Evolutionary conservation across 2,329 filamentous ascomycete genomes (phyloP).

Genomic region (Thermoascus crustaceus): DNA sequence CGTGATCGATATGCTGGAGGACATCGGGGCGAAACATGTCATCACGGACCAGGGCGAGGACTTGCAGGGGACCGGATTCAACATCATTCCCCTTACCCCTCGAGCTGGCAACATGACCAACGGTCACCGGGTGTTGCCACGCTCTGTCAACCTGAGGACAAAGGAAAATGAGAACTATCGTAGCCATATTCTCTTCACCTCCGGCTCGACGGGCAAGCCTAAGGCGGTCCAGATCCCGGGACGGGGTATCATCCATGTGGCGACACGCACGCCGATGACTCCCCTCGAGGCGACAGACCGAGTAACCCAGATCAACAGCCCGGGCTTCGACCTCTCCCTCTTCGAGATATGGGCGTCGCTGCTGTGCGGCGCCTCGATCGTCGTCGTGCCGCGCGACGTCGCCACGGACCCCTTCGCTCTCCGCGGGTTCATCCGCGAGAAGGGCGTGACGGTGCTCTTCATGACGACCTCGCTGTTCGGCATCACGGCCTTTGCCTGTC

Average conservation of each 20-base stretch:
- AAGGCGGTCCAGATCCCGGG: slow-evolving; percentile 8
- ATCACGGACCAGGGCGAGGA: background rate
- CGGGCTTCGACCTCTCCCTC: slow-evolving; percentile 7
- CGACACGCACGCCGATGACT: slow-evolving; percentile 4
- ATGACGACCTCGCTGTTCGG: slow-evolving; percentile 7
- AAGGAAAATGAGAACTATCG: too few species aligned
- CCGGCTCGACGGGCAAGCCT: slow-evolving; percentile 6
- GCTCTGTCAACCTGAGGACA: too few species aligned
- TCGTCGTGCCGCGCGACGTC: slow-evolving; percentile 4
- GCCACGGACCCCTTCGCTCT: slow-evolving; percentile 8
- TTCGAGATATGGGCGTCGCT: slow-evolving; percentile 4
- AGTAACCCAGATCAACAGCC: slow-evolving; percentile 6
- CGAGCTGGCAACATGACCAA: too few species aligned
- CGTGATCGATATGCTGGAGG: background rate
- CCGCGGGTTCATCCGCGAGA: slow-evolving; percentile 4
- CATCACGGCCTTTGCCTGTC: slow-evolving; percentile 6
- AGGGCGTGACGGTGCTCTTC: slow-evolving; percentile 5
- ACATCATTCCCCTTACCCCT: too few species aligned
- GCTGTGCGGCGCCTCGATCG: slow-evolving; percentile 7
- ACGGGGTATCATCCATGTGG: slow-evolving; percentile 5
- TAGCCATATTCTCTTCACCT: slow-evolving; percentile 3
- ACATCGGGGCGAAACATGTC: background rate
- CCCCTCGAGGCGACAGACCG: slow-evolving; percentile 5
- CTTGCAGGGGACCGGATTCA: too few species aligned
- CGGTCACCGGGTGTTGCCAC: too few species aligned